Evolutionary conservation across 805 yeast genomes (phyloP), one percentile per base, ranked within the genome.

Genomic region (Huiozyma sinensis): DNA sequence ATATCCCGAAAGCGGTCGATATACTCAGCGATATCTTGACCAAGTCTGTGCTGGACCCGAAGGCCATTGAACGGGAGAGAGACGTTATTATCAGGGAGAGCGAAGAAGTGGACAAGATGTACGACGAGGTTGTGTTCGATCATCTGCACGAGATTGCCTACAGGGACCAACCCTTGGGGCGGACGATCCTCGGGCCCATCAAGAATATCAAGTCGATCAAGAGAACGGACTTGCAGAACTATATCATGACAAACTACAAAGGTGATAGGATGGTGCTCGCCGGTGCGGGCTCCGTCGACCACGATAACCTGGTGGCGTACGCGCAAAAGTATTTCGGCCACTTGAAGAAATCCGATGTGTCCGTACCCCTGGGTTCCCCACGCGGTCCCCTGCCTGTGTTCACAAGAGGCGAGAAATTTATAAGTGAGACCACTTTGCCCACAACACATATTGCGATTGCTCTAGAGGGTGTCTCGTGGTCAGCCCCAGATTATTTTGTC

Each of bases 191-290:
- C 47, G 99, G 99, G 0, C 97, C 99, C 13, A 75, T 88, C 48
- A 84, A 84, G 50, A 82, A 88, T 64, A 92, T 92, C 57, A 76
- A 77, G 60, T 77, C 88, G 33, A 86, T 92, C 51, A 72, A 81
- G 50, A 75, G 86, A 58, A 68, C 70, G 6, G 96, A 92, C 62
- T 71, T 92, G 59, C 78, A 76, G 45, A 72, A 77, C 52, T 92
- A 89, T 65, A 92, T 92, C 57, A 67, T 73, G 32, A 78, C 81
- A 36, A 92, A 92, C 69, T 92, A 92, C 67, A 84, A 83, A 58
- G 95, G 97, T 36, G 97, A 92, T 66, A 73, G 97, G 58, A 92
- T 92, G 97, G 97, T 92, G 1, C 71, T 92, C n/a, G 95, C 89
- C 36, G 97, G 96, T 36, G 88, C 94, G 1, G 99, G 99, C 24